Base-by-base conservation (phyloP, 768 basidiomycete genomes). In the Tricholoma matsutake region DNA sequence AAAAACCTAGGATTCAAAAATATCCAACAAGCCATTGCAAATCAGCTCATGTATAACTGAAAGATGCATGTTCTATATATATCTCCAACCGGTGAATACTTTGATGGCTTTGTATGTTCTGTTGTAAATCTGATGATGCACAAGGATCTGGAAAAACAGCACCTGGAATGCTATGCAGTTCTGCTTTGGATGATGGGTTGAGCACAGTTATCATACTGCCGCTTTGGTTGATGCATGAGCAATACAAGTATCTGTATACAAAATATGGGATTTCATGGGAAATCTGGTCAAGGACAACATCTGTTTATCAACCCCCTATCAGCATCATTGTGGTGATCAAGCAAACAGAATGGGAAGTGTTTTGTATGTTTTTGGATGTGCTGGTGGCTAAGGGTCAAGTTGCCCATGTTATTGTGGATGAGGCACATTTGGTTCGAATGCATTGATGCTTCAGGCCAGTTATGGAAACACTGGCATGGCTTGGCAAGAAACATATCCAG, bases 201-300 rank as follows among this genome's bases (percentile, higher is more conserved):
- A 59, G 60, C 18, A 68, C 67, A 1, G 29, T 68, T 6, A 51
- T 59, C 41, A 32, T 66, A 1, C 56, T 68, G 0, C 67, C 65
- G 1, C 57, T 67, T 2, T 7, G 32, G 4, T 56, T 64, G 7
- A 63, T 68, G 65, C 65, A 66, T 34, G 58, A 62, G 16, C 64
- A 67, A 35, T 63, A 67, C 34, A 25, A 28, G 7, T 31, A 2
- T 13, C 25, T 54, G 9, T 49, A 41, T 52, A 20, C 54, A 29
- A 2, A 28, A 10, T 35, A 63, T 34, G 41, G 43, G 1, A 45
- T 64, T 4, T 31, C 57, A 8, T 59, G 58, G 18, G 54, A 59
- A 28, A 53, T 58, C 4, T 65, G 64, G 61, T 51, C 31, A 7
- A 34, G 32, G 8, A 7, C 7, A 34, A 34, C 32, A 8, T 34